These are phyloP conservation scores for Spinellus fusiger DNA, from an alignment of 192 early-diverging fungal genomes.

Conservation along the genomic window DNA sequence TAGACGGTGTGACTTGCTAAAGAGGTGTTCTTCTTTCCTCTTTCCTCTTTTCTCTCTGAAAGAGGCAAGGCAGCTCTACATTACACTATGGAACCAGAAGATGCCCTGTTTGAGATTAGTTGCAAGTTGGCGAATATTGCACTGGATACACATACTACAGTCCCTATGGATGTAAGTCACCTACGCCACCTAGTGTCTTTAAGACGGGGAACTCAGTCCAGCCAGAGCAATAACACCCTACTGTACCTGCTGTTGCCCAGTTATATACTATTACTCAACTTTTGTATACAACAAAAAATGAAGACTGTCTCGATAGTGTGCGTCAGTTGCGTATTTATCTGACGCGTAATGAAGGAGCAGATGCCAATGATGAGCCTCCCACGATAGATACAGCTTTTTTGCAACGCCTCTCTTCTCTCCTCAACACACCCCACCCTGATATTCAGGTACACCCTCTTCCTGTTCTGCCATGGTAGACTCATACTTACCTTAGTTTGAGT, in stretches of 20 bases:
- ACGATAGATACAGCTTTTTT: not conserved
- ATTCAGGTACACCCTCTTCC: not conserved
- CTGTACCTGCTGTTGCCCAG: too few relatives aligned
- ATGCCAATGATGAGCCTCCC: not conserved
- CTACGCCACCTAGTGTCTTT: not conserved
- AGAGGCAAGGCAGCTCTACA: too few relatives aligned
- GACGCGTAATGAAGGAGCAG: not conserved
- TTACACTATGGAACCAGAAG: not conserved
- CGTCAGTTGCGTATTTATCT: not conserved
- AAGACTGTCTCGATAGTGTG: not conserved
- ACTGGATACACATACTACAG: not conserved
- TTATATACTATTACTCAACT: not conserved
- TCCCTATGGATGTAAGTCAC: not conserved
- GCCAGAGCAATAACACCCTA: too few relatives aligned
- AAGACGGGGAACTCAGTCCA: too few relatives aligned
- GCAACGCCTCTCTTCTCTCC: not conserved
- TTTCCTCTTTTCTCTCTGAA: too few relatives aligned
- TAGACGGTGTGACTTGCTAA: too few relatives aligned
- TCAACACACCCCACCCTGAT: not conserved
- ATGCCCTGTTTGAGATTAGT: not conserved
- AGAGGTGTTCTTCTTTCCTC: too few relatives aligned
- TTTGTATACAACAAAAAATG: not conserved
- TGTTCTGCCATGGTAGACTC: not conserved
- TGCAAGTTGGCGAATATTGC: not conserved
- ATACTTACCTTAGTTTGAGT: not conserved